These are phyloP conservation scores for Epichloe hybrida DNA, from an alignment of 2,329 filamentous ascomycete genomes.

Conservation along the genomic window DNA sequence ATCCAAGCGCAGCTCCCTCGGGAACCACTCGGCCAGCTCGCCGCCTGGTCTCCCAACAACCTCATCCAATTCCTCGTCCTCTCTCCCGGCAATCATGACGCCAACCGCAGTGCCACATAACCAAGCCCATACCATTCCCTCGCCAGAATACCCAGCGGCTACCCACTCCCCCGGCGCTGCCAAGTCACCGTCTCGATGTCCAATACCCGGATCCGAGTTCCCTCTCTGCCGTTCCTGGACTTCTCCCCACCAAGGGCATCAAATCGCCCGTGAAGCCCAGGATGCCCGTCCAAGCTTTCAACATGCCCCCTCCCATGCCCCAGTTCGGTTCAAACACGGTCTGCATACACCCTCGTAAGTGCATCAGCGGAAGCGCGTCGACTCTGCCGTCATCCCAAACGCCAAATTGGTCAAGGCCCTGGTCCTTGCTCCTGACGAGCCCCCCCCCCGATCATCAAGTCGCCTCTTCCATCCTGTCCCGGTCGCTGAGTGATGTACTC, in stretches of 20 bases:
- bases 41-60: conserved; percentile 24
- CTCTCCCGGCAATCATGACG: conserved; percentile 29
- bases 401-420: conserved; percentile 33
- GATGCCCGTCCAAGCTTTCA: conserved; percentile 35
- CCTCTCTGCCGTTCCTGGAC: conserved; percentile 17
- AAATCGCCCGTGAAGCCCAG: conserved; percentile 33
- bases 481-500: conserved; percentile 40
- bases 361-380: conserved; percentile 25
- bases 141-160: conserved; percentile 34
- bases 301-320: conserved; percentile 19
- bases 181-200: neutral
- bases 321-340: conserved; percentile 26
- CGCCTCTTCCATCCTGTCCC: conserved; percentile 18
- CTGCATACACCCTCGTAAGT: conserved; percentile 28
- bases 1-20: conserved; percentile 19
- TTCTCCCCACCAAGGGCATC: conserved; percentile 36
- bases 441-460: conserved; percentile 42
- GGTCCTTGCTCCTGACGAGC: conserved; percentile 24
- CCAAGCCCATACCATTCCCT: conserved; percentile 42
- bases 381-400: conserved; percentile 30
- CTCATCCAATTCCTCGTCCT: conserved; percentile 16
- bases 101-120: conserved; percentile 33
- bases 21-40: conserved; percentile 26
- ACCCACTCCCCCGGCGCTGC: conserved; percentile 31
- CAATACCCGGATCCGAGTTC: neutral